Evolutionary conservation across 768 basidiomycete genomes (phyloP).

Genomic region (Termitomyces sp.): DNA sequence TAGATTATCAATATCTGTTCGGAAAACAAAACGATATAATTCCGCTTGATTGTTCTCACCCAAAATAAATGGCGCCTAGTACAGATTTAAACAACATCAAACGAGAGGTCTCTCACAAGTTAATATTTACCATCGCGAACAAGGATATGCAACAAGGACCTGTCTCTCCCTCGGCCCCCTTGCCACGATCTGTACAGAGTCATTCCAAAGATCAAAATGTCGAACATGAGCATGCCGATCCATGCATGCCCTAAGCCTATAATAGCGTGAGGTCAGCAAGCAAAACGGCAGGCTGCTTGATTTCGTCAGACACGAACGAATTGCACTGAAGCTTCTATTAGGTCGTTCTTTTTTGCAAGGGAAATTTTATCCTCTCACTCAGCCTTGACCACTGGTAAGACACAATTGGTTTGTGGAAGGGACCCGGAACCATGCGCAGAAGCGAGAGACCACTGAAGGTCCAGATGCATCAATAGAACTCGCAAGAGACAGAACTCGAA

Average conservation of each 20-base stretch:
- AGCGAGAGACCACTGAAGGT: conserved; percentile 19
- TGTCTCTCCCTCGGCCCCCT: conserved; percentile 14
- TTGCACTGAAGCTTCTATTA: conserved; percentile 8
- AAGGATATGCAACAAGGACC: conserved; percentile 25
- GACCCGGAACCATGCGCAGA: background rate
- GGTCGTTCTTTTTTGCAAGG: background rate
- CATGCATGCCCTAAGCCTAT: conserved; percentile 31
- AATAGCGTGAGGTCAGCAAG: background rate
- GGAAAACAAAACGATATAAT: background rate
- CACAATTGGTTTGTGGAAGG: conserved; percentile 14
- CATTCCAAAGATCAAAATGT: conserved; percentile 34
- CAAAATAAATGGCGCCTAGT: conserved; percentile 36
- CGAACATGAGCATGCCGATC: conserved; percentile 34
- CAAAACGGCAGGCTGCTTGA: background rate
- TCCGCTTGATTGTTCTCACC: conserved; percentile 17
- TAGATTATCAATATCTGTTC: background rate
- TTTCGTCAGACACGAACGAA: conserved; percentile 9
- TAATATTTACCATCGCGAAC: conserved; percentile 33
- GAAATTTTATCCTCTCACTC: conserved; percentile 12
- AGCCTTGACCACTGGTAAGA: conserved; percentile 14
- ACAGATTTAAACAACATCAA: background rate
- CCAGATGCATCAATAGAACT: background rate
- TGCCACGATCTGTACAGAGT: conserved; percentile 31
- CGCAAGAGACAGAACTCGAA: too few species aligned
- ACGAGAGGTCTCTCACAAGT: background rate